These are phyloP conservation scores for Rhododendron griersonianum DNA, from an alignment of 148 eudicot species.

Conservation along the genomic window DNA sequence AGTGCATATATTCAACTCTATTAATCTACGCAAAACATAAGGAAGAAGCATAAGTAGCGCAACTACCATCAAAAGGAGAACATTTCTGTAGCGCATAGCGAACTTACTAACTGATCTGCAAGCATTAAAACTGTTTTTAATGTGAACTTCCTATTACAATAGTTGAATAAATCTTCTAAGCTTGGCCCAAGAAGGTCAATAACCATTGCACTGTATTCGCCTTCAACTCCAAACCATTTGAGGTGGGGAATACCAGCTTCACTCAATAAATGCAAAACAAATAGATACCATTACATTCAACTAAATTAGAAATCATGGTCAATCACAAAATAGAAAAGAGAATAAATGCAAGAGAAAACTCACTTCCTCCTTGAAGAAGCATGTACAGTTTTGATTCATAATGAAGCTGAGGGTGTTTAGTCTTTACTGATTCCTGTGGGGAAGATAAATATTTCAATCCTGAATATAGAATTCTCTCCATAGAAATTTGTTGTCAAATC, in stretches of 20 bases:
- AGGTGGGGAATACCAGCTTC: constrained; percentile 70
- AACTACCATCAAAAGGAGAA: neutral
- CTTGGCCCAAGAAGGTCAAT: constrained; percentile 84
- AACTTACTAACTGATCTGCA: constrained; percentile 63
- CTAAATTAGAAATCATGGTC: neutral
- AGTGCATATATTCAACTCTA: constrained; percentile 72
- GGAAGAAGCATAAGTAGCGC: neutral
- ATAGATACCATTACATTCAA: neutral
- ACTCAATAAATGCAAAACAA: constrained; percentile 8
- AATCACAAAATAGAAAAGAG: neutral
- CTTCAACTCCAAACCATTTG: constrained; percentile 70
- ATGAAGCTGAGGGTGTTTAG: constrained; percentile 34
- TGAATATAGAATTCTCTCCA: neutral
- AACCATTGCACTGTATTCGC: constrained; percentile 65
- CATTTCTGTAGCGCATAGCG: neutral
- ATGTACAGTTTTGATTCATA: constrained; percentile 26
- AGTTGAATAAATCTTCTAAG: constrained; percentile 63
- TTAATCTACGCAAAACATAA: constrained; percentile 34
- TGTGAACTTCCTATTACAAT: constrained; percentile 63
- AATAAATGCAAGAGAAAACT: constrained; percentile 3
- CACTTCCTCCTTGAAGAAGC: constrained; percentile 31
- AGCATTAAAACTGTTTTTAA: constrained; percentile 79
- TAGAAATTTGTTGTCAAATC: neutral
- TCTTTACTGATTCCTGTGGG: constrained; percentile 18
- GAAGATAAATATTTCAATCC: neutral